A percentile compares a stretch with the other conserved stretches of the same genome.
These are phyloP conservation scores for Penicillium thymicola DNA, from an alignment of 2,329 filamentous ascomycete genomes.

Conservation along the genomic window DNA sequence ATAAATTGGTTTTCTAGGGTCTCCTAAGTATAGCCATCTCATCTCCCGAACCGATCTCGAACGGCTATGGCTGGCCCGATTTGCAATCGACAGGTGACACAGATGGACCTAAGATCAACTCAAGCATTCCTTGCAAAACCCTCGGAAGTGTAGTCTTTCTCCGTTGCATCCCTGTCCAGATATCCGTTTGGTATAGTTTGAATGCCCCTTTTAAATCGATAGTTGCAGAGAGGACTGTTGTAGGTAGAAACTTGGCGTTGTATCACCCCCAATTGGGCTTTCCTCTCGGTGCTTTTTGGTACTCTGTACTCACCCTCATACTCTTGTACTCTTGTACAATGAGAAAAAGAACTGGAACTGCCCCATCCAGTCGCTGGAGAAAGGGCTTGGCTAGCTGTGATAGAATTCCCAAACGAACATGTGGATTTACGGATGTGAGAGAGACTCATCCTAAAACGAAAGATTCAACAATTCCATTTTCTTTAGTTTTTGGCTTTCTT, in stretches of 20 bases:
- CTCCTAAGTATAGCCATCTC: neutral
- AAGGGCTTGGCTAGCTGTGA: neutral
- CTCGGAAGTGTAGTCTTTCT: neutral
- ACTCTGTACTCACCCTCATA: neutral
- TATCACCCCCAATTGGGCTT: neutral
- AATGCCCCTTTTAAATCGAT: neutral
- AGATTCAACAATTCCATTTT: neutral
- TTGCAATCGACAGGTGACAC: constrained; percentile 5
- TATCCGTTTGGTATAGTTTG: neutral
- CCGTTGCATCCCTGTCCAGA: neutral
- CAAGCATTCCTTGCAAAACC: neutral
- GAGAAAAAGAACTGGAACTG: neutral
- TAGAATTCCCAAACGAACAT: neutral
- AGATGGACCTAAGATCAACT: constrained; percentile 1
- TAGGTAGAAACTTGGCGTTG: neutral
- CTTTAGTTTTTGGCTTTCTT: neutral
- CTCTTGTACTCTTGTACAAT: neutral
- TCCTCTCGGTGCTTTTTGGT: neutral
- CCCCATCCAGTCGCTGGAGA: constrained; percentile 5
- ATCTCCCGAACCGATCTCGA: neutral
- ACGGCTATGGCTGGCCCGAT: constrained; percentile 4
- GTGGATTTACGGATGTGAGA: constrained; percentile 5
- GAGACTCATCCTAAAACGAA: neutral
- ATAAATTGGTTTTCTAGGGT: neutral
- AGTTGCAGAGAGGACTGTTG: neutral